Conservation (phyloP, 2,329 filamentous ascomycete genomes). For the Boeremia lycopersici region DNA sequence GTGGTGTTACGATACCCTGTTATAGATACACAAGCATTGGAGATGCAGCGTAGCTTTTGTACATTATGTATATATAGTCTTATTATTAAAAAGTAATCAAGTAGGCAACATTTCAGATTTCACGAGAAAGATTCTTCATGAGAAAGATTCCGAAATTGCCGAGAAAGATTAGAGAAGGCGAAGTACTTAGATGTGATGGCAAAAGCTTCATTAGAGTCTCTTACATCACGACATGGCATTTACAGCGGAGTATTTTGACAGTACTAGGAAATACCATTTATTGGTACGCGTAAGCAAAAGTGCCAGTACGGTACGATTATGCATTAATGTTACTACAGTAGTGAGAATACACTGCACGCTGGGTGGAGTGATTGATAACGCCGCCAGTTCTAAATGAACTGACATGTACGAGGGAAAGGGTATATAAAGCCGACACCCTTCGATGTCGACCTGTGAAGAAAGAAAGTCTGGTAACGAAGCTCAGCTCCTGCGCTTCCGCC, state of each 20-base stretch:
- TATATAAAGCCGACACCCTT: background rate
- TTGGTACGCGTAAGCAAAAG: background rate
- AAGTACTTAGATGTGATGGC: too few species aligned
- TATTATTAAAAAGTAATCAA: too few species aligned
- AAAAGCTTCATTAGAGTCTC: too few species aligned
- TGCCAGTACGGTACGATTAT: background rate
- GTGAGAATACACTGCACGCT: background rate
- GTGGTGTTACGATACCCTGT: background rate
- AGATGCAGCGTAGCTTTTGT: background rate
- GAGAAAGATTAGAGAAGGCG: too few species aligned
- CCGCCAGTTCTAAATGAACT: background rate
- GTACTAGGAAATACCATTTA: too few species aligned
- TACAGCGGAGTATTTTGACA: too few species aligned
- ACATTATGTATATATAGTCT: too few species aligned
- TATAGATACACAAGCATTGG: background rate
- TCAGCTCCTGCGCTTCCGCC: background rate
- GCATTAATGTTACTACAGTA: constrained; percentile 4
- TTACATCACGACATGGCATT: too few species aligned
- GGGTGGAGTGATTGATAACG: background rate
- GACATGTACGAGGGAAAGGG: background rate
- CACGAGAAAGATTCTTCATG: too few species aligned
- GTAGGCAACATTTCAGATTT: too few species aligned
- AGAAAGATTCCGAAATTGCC: too few species aligned
- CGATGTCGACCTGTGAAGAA: background rate
- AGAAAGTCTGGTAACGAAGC: background rate